Percentiles rank a stretch among this genome's conserved stretches.
Conservation (phyloP, 202 grass and related monocot species). For the Musa balbisiana region DNA sequence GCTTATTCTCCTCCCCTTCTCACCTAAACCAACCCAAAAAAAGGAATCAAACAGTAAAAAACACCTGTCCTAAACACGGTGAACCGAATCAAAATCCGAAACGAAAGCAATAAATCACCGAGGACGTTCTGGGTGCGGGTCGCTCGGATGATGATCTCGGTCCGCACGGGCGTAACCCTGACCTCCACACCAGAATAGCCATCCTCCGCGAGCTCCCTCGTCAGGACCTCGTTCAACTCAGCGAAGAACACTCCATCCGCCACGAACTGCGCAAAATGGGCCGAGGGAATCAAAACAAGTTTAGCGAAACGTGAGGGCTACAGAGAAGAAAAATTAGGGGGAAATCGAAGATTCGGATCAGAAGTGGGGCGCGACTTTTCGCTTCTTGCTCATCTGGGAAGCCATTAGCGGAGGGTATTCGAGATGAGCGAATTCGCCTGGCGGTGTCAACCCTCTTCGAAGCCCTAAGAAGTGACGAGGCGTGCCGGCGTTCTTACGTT, state of each 20-base stretch:
- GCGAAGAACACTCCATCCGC: conserved; percentile 8
- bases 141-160: conserved; percentile 15
- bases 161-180: conserved; percentile 9
- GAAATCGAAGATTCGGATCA: too few species aligned
- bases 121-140: conserved; percentile 13
- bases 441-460: too few species aligned
- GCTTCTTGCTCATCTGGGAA: too few species aligned
- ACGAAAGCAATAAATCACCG: not conserved
- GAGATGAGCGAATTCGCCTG: too few species aligned
- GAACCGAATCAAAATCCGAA: not conserved
- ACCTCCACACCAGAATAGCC: conserved; percentile 14
- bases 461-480: too few species aligned
- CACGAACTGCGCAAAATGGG: not conserved
- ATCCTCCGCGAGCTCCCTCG: conserved; percentile 15
- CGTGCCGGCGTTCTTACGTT: too few species aligned
- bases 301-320: too few species aligned
- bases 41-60: not conserved
- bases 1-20: conserved; percentile 8
- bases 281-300: not conserved
- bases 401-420: too few species aligned
- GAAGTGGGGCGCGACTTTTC: too few species aligned
- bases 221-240: conserved; percentile 11
- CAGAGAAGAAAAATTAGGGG: too few species aligned
- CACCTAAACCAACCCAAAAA: not conserved
- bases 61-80: not conserved